A percentile compares a stretch with the other conserved stretches of the same genome.
phyloP scores from a whole-genome alignment of 805 yeast genomes.

The Candida jianshihensis region DNA sequence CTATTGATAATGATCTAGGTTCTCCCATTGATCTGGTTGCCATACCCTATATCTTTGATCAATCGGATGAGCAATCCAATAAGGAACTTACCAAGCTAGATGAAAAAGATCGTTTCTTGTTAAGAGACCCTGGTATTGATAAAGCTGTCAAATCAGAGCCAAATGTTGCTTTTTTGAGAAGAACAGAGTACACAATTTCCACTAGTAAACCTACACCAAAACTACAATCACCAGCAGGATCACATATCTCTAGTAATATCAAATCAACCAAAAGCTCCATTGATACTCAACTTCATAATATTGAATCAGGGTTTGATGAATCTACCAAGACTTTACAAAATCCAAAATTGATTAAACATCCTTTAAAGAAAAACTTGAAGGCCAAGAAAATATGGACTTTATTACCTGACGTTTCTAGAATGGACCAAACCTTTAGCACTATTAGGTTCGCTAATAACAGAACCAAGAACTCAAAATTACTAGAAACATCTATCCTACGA shows the following conservation, averaged over 20 bases:
- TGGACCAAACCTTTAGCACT: constrained; percentile 69
- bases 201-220: neutral
- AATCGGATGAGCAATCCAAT: constrained; percentile 19
- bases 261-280: too few relatives aligned
- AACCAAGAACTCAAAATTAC: constrained; percentile 19
- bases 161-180: constrained; percentile 71
- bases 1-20: constrained; percentile 59
- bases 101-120: constrained; percentile 67
- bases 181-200: constrained; percentile 75
- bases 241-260: constrained; percentile 12
- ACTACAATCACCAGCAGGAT: too few relatives aligned
- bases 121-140: constrained; percentile 68
- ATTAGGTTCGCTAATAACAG: constrained; percentile 52
- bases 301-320: constrained; percentile 72
- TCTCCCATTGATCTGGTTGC: constrained; percentile 68
- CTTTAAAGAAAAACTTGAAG: constrained; percentile 61
- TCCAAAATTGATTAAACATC: constrained; percentile 55
- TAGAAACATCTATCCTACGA: constrained; percentile 57
- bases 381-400: constrained; percentile 78
- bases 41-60: constrained; percentile 60
- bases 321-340: constrained; percentile 43
- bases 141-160: constrained; percentile 30
- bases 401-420: constrained; percentile 84
- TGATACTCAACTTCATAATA: constrained; percentile 52
- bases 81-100: constrained; percentile 43